These are phyloP conservation scores for Paraurostyla sp. DNA, from an alignment of 73 alveolate species.

Conservation along the genomic window DNA sequence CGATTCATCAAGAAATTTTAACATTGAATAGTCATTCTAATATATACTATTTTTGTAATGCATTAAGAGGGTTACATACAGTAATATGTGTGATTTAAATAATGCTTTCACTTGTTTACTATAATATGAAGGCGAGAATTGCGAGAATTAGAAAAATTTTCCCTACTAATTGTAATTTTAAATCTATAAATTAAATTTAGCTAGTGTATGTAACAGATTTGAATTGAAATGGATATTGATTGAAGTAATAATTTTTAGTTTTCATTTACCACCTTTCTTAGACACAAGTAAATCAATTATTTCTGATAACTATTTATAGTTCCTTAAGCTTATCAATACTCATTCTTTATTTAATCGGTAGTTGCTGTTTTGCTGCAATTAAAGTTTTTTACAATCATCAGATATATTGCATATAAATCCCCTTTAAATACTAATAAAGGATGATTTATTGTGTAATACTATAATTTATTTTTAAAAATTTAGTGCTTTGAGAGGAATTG, in stretches of 20 bases:
- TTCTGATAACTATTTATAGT: not conserved
- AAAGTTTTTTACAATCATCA: constrained; percentile 2
- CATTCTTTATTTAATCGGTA: not conserved
- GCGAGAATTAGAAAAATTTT: constrained; percentile 30
- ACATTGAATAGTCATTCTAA: not conserved
- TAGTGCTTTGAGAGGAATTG: constrained; percentile 51
- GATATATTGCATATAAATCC: constrained; percentile 28
- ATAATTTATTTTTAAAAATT: not conserved
- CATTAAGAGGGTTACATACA: constrained; percentile 3
- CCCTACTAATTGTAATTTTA: constrained; percentile 2
- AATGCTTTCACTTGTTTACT: not conserved
- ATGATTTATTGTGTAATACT: constrained; percentile 28
- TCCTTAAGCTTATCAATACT: not conserved
- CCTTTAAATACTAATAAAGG: constrained; percentile 52
- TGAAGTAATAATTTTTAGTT: constrained; percentile 19
- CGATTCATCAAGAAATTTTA: not conserved
- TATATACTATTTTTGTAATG: not conserved
- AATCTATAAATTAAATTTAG: not conserved
- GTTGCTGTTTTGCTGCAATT: not conserved
- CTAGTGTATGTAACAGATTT: constrained; percentile 13
- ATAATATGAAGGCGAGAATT: not conserved
- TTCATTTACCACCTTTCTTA: constrained; percentile 46
- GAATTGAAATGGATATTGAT: not conserved
- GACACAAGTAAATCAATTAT: not conserved
- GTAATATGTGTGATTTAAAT: not conserved